These are phyloP conservation scores for Annona squamosa DNA, from an alignment of 164 flowering plant genomes.

Conservation along the genomic window DNA sequence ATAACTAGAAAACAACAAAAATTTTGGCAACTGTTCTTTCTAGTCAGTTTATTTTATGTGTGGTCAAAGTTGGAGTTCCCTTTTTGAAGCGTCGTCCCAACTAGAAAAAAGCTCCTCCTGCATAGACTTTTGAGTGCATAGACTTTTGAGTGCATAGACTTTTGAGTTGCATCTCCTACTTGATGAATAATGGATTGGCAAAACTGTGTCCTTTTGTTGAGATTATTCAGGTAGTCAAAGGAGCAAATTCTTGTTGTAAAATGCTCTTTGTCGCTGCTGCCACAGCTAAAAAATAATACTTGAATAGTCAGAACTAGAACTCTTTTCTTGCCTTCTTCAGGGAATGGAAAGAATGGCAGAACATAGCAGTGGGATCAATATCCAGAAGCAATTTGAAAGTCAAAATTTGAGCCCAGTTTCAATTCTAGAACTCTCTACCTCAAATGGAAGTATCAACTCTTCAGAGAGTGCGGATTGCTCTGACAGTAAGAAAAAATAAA, in stretches of 20 bases:
- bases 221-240: not conserved
- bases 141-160: too few relatives aligned
- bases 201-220: not conserved
- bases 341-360: slow-evolving; percentile 22
- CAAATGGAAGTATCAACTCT: slow-evolving; percentile 67
- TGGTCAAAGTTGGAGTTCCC: too few relatives aligned
- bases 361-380: slow-evolving; percentile 23
- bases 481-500: slow-evolving; percentile 31
- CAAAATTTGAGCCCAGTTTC: slow-evolving; percentile 76
- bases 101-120: too few relatives aligned
- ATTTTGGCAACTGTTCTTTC: too few relatives aligned
- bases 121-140: too few relatives aligned
- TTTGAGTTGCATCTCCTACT: not conserved
- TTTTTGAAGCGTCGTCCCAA: too few relatives aligned
- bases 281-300: not conserved
- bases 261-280: not conserved
- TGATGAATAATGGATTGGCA: not conserved
- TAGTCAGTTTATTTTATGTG: too few relatives aligned
- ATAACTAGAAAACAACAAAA: too few relatives aligned
- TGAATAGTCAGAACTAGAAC: too few relatives aligned
- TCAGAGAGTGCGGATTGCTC: slow-evolving; percentile 47
- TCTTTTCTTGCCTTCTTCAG: slow-evolving; percentile 28
- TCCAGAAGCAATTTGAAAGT: slow-evolving; percentile 27
- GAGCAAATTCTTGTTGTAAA: too few relatives aligned
- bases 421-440: slow-evolving; percentile 56